Evolutionary conservation across 345 rosid genomes (phyloP).

Genomic region (Rhodamnia argentea): DNA sequence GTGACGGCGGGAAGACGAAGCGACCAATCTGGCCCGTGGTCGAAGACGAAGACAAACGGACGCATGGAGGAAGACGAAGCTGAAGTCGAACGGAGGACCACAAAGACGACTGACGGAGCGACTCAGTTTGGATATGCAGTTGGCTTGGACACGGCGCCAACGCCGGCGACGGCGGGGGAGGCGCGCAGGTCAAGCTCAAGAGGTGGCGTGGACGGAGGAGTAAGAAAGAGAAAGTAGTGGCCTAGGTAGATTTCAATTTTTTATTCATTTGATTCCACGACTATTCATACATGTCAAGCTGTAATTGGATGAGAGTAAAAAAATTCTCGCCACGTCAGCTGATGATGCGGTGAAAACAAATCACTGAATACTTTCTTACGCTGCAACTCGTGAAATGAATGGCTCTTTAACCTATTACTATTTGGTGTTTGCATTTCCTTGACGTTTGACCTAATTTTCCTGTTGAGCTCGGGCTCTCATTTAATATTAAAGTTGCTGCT

Average conservation of each 20-base stretch:
- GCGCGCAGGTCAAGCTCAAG: background rate
- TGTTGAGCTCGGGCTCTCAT: too few species aligned
- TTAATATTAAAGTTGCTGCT: too few species aligned
- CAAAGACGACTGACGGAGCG: background rate
- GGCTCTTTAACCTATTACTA: too few species aligned
- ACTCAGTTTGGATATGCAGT: background rate
- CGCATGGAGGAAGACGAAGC: background rate
- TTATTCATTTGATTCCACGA: background rate
- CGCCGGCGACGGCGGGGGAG: background rate
- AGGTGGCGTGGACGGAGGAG: background rate
- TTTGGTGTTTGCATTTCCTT: too few species aligned
- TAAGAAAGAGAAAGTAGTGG: background rate
- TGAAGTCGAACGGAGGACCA: background rate
- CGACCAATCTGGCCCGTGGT: background rate
- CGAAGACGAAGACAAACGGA: too few species aligned
- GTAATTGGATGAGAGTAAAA: background rate
- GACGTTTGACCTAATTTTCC: too few species aligned
- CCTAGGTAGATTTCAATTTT: background rate
- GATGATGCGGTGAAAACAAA: background rate
- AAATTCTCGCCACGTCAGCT: background rate
- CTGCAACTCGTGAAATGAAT: too few species aligned
- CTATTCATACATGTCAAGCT: background rate
- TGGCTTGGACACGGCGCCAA: background rate
- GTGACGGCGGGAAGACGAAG: background rate
- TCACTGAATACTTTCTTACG: background rate